Evolutionary conservation across 2,329 filamentous ascomycete species (phyloP).

Genomic region (Erysiphe pisi): DNA sequence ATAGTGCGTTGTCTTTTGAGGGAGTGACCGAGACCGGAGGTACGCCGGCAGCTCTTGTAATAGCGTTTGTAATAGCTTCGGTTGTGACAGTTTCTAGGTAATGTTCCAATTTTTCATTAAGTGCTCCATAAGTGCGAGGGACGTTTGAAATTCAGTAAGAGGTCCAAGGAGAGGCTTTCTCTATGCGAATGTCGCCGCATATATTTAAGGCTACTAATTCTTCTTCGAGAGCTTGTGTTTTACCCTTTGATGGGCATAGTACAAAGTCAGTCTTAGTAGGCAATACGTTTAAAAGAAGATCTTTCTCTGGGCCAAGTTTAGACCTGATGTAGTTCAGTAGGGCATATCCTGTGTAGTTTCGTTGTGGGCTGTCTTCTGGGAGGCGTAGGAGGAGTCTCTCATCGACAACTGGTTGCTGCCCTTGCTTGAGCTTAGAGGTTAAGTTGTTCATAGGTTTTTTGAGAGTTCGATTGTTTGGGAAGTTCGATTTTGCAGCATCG

Average conservation of each 20-base stretch:
- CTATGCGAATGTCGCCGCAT: not conserved
- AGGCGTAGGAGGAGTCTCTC: not conserved
- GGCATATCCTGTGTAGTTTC: not conserved
- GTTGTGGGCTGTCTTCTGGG: not conserved
- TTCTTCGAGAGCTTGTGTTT: not conserved
- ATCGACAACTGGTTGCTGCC: not conserved
- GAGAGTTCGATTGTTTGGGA: not conserved
- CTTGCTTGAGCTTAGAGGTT: not conserved
- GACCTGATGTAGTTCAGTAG: not conserved
- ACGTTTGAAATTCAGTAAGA: constrained; percentile 8
- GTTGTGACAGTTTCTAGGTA: constrained; percentile 4
- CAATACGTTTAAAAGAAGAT: not conserved
- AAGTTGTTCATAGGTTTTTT: not conserved
- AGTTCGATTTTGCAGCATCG: not conserved
- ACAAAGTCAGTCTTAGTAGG: not conserved
- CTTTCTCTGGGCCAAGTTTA: not conserved
- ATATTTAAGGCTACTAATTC: not conserved
- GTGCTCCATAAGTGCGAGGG: constrained; percentile 3
- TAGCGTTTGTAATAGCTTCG: not conserved
- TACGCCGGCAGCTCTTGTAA: not conserved
- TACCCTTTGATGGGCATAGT: not conserved
- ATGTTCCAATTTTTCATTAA: not conserved
- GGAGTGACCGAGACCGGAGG: not conserved
- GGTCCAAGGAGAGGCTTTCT: constrained; percentile 14
- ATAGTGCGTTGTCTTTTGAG: not conserved